Evolutionary conservation across 371 early-diverging fungal genomes (phyloP), one percentile per base, ranked within the genome.

Genomic region (Syncephalis fuscata): DNA sequence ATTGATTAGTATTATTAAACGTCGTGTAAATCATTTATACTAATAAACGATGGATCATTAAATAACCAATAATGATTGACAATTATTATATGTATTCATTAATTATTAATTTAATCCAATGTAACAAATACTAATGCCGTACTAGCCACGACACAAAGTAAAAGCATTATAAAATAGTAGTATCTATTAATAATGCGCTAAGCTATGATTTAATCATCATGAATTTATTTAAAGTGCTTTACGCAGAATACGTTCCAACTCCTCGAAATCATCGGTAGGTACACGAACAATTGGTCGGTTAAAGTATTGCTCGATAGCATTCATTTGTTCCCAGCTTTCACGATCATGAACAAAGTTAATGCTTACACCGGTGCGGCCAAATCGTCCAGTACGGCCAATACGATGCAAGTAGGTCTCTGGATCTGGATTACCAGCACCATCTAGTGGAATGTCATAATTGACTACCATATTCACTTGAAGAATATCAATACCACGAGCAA

Each of bases 351-450:
- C 82, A 73, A 99, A 93, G 65, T 97, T 98, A 64, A 99, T 85
- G 40, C 85, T 82, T 19, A 95, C 90, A 21, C 99, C 99, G 0
- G 76, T 77, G 49, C 98, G 82, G 15, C 98, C 97, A 60, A 98
- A 99, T 47, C 99, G 79, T 26, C 99, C 99, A 0, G 99, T 97
- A 56, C 99, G 80, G 11, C 99, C 99, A 56, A 99, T 95, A 52
- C 99, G 80, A 62, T 99, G 99, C 36, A 98, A 68, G 58, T 99
- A 99, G 0, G 96, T 95, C 58, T 96, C 96, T 15, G 75, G 75
- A 50, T 92, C 94, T 0, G 89, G 80, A 5, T 61, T 60, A 20
- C 56, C 55, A 10, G 62, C 44, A 20, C 54, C 58, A 39, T 77
- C 76, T 27, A 78, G 52, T 2, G 98, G 98, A 54, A 98, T 68